Evolutionary conservation across 768 basidiomycete genomes (phyloP).

Genomic region (Trametes cinnabarina): DNA sequence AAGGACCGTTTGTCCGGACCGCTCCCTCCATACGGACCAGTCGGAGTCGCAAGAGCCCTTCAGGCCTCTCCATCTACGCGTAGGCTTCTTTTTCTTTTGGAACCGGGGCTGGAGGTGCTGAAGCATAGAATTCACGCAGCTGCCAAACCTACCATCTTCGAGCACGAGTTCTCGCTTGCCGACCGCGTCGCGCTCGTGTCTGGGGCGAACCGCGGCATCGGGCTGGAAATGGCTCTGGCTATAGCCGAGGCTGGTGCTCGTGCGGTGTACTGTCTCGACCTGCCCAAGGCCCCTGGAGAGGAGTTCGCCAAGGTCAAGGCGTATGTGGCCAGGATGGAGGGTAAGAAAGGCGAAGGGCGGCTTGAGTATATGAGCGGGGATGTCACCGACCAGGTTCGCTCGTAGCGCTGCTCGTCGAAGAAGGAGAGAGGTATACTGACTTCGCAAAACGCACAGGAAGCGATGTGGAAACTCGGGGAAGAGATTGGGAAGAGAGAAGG

Average conservation of each 20-base stretch:
- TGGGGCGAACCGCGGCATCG: constrained; percentile 52
- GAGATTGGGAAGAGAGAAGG: constrained; percentile 65
- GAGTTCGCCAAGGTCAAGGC: constrained; percentile 55
- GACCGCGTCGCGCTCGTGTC: constrained; percentile 39
- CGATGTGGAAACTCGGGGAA: constrained; percentile 51
- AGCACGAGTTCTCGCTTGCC: constrained; percentile 29
- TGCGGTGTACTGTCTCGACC: constrained; percentile 67
- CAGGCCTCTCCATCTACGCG: constrained; percentile 48
- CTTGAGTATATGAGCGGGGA: constrained; percentile 64
- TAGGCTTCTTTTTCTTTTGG: constrained; percentile 9
- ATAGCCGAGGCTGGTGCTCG: constrained; percentile 68
- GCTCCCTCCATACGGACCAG: constrained; percentile 56
- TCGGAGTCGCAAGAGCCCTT: constrained; percentile 62
- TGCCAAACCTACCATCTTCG: constrained; percentile 25
- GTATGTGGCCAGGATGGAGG: constrained; percentile 33
- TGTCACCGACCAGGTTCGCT: constrained; percentile 59
- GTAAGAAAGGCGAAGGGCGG: constrained; percentile 28
- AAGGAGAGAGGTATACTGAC: no score
- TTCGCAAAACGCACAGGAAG: constrained; percentile 17
- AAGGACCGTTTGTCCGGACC: constrained; percentile 24
- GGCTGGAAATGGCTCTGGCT: constrained; percentile 77
- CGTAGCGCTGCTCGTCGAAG: no score
- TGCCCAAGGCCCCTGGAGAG: constrained; percentile 51
- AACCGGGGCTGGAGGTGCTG: no score
- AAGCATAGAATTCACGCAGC: constrained; percentile 4